Percentiles rank a stretch among this genome's conserved stretches.
Evolutionary conservation across 228 moss, liverwort and hornwort species (phyloP).

Genomic region (Sphagnum magellanicum): DNA sequence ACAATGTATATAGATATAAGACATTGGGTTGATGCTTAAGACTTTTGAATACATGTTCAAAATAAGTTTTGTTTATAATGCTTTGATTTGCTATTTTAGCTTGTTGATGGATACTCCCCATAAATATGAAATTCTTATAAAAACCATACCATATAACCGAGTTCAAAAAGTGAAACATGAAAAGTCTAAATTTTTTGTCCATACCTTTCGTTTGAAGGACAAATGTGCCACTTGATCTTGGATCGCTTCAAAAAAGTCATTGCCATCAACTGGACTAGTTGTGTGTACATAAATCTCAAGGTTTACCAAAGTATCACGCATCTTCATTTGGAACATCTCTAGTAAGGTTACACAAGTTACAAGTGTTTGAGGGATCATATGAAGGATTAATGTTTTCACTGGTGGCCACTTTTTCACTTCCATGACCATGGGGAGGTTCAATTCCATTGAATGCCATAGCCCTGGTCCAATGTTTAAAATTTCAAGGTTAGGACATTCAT

Average conservation of each 20-base stretch:
- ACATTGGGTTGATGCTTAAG: no score
- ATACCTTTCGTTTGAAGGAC: conserved; percentile 15
- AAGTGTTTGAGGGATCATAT: conserved; percentile 22
- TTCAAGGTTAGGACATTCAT: conserved; percentile 13
- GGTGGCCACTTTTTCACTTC: conserved; percentile 12
- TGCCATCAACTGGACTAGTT: conserved; percentile 15
- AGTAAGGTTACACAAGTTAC: not conserved
- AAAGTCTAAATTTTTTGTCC: conserved; percentile 40
- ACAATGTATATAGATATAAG: no score
- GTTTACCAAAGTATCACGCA: conserved; percentile 17
- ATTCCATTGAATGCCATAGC: conserved; percentile 34
- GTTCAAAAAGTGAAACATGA: conserved; percentile 42
- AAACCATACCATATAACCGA: not conserved
- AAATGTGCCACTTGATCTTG: conserved; percentile 8
- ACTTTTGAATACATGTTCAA: no score
- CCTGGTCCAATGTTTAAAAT: conserved; percentile 38
- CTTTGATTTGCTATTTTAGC: no score
- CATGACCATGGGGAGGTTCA: not conserved
- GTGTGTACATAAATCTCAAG: conserved; percentile 10
- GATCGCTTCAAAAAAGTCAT: conserved; percentile 25
- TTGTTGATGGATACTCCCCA: no score
- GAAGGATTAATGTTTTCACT: conserved; percentile 28
- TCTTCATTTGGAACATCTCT: conserved; percentile 3
- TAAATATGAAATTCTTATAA: not conserved
- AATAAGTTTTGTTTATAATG: no score